phyloP scores from a whole-genome alignment of 306 rosid species.

The Alnus glutinosa region DNA sequence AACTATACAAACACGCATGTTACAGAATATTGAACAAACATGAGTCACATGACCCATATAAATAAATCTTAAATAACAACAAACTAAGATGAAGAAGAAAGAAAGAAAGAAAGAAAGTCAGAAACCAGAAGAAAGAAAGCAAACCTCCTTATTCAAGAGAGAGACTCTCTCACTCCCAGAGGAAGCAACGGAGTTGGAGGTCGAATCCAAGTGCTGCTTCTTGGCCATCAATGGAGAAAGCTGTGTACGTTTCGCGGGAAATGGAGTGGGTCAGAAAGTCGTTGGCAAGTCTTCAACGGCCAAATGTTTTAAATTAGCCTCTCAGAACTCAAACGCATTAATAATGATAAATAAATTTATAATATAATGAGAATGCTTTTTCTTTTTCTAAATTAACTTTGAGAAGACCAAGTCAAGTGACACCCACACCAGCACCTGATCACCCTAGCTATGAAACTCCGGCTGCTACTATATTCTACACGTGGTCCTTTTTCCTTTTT shows the following conservation, averaged over 20 bases:
- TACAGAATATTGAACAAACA: not conserved
- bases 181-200: constrained; percentile 20
- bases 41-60: not conserved
- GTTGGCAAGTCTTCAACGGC: not conserved
- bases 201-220: constrained; percentile 29
- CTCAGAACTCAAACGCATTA: not conserved
- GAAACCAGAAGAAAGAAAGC: not conserved
- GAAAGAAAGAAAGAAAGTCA: not conserved
- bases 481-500: too few species aligned
- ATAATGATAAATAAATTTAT: not conserved
- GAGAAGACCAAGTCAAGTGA: not conserved
- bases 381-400: not conserved
- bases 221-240: constrained; percentile 21
- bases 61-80: not conserved
- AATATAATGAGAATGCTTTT: not conserved
- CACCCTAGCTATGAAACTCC: too few species aligned
- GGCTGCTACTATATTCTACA: too few species aligned
- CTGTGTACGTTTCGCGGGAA: constrained; percentile 6
- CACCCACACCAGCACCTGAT: not conserved
- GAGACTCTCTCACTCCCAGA: constrained; percentile 26
- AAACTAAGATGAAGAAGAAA: too few species aligned
- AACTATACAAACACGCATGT: too few species aligned
- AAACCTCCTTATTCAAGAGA: constrained; percentile 33
- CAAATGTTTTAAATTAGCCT: not conserved
- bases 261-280: not conserved